These are phyloP conservation scores for Penicillium chermesinum DNA, from an alignment of 495 filamentous ascomycete genomes.

Conservation along the genomic window DNA sequence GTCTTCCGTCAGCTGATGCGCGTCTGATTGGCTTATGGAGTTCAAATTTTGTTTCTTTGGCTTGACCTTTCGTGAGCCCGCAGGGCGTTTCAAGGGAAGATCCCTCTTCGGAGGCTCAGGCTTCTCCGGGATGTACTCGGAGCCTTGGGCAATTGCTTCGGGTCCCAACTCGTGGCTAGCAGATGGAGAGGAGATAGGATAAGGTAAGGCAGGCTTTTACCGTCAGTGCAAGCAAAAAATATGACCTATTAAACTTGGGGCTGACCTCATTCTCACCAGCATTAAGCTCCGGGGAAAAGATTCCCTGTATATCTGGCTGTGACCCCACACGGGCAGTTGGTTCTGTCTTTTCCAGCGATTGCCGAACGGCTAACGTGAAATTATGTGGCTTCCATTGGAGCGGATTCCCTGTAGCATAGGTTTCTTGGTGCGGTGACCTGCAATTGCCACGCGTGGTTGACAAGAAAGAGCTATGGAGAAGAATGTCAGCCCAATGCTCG, in stretches of 20 bases:
- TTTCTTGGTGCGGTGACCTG: background rate
- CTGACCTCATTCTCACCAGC: background rate
- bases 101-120: no score
- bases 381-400: background rate
- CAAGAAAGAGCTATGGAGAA: no score
- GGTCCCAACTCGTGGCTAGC: no score
- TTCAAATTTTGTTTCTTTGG: constrained; percentile 1
- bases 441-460: background rate
- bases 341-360: background rate
- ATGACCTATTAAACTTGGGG: no score
- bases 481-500: no score
- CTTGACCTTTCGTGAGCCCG: constrained; percentile 1
- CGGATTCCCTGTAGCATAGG: background rate
- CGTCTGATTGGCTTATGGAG: background rate
- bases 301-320: background rate
- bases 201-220: no score
- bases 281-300: background rate
- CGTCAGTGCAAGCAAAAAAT: no score
- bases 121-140: no score
- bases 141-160: no score
- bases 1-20: constrained; percentile 27
- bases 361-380: background rate
- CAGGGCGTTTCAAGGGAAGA: background rate
- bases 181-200: no score
- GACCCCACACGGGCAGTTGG: background rate